Evolutionary conservation across 805 yeast genomes (phyloP).

Genomic region (Cyberlindnera meyerae): DNA sequence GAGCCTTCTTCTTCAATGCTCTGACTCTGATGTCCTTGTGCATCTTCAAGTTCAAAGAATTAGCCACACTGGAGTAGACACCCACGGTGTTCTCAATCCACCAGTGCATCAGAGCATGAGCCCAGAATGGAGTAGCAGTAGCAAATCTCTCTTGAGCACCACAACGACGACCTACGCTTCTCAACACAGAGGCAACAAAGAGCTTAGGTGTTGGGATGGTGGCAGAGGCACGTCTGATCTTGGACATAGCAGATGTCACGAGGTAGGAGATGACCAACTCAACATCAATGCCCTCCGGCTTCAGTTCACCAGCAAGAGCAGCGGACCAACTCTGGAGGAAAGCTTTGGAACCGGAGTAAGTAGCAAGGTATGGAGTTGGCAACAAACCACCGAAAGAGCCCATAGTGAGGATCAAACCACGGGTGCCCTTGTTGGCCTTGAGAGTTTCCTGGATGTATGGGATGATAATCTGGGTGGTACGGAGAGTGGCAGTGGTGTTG

Average conservation of each 20-base stretch:
- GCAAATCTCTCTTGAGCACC: conserved; percentile 92
- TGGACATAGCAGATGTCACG: conserved; percentile 94
- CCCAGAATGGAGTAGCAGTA: conserved; percentile 87
- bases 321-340: conserved; percentile 91
- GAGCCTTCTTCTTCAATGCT: conserved; percentile 72
- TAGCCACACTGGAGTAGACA: conserved; percentile 67
- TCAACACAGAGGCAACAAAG: conserved; percentile 72
- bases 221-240: conserved; percentile 70
- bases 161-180: conserved; percentile 70
- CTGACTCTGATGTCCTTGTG: conserved; percentile 76
- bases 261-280: conserved; percentile 81
- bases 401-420: conserved; percentile 86
- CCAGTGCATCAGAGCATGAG: conserved; percentile 91
- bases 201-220: conserved; percentile 76
- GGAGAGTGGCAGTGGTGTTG: conserved; percentile 79
- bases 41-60: conserved; percentile 63
- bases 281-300: conserved; percentile 68
- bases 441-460: conserved; percentile 63
- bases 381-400: conserved; percentile 94
- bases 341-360: conserved; percentile 94
- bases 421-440: conserved; percentile 33
- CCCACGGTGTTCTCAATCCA: conserved; percentile 75
- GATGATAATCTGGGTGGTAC: conserved; percentile 72
- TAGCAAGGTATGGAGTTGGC: conserved; percentile 89
- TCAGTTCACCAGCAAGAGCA: conserved; percentile 83